A percentile compares a stretch with the other conserved stretches of the same genome.
Evolutionary conservation across 2,329 filamentous ascomycete genomes (phyloP).

Genomic region (Fusarium drepaniforme): DNA sequence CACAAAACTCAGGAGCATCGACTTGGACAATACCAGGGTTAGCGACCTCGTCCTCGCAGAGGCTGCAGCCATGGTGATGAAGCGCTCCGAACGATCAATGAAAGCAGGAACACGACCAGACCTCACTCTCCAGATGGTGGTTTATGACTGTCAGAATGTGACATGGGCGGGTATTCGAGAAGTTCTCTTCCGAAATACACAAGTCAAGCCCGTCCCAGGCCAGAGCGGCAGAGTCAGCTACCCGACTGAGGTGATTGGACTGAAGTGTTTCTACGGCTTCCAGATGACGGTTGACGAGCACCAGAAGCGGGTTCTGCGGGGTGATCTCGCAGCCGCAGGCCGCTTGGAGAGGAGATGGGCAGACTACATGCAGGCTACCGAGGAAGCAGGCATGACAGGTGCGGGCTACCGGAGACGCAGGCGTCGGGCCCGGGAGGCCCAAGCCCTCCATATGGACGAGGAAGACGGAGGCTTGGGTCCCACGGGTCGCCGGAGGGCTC

Average conservation of each 20-base stretch:
- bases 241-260: constrained; percentile 82
- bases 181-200: constrained; percentile 86
- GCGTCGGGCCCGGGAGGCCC: constrained; percentile 84
- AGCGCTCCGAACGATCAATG: constrained; percentile 65
- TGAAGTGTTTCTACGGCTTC: constrained; percentile 96
- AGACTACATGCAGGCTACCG: constrained; percentile 91
- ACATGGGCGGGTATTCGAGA: constrained; percentile 94
- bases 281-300: constrained; percentile 97
- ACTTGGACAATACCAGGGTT: constrained; percentile 94
- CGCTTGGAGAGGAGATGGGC: constrained; percentile 93
- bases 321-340: constrained; percentile 79
- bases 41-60: constrained; percentile 89
- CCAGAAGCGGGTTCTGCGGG: constrained; percentile 83
- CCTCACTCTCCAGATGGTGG: constrained; percentile 79
- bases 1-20: constrained; percentile 74
- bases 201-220: constrained; percentile 67
- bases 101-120: constrained; percentile 57
- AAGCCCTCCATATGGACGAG: constrained; percentile 83
- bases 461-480: constrained; percentile 73
- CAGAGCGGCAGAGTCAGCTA: constrained; percentile 63
- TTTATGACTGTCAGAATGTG: constrained; percentile 92
- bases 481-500: constrained; percentile 69
- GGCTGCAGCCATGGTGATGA: constrained; percentile 82
- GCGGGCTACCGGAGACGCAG: constrained; percentile 76
- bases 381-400: constrained; percentile 81